Base-by-base conservation (phyloP, 23 red algal genomes). In the Cyanidium caldarium region DNA sequence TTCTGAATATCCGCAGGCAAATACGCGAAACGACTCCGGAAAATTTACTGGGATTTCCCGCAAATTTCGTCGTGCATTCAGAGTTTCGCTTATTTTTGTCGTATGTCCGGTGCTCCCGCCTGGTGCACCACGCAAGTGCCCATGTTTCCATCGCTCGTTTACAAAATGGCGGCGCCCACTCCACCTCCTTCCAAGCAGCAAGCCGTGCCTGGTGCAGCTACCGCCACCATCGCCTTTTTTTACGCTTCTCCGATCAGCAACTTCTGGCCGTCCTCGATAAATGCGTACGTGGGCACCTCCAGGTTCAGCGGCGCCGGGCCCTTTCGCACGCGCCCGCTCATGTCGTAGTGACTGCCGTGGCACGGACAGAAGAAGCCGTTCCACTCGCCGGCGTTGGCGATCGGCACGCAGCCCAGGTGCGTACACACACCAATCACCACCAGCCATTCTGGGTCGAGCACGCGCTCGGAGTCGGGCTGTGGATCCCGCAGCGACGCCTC, bases 331-430 rank as follows among this genome's bases (percentile, higher is more conserved):
- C 92, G 84, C 29, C 92, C 92, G 44, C 77, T 86, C 23, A 98
- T 34, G 45, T 98, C 92, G 66, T 98, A 98, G 46, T 98, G 92
- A 17, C 73, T 80, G 2, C 92, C 92, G 58, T 98, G 92, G 42
- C 92, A 98, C 45, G 92, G 92, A 56, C 92, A 98, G 57, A 98
- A 98, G 83, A 84, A 98, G 3, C 92, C 92, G 12, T 79, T 45
- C 68, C 87, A 98, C 68, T 98, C 92, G 51, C 92, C 92, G 26
- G 92, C 92, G 36, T 88, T 79, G 1, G 92, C 92, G 69, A 98
- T 89, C 43, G 92, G 92, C 16, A 98, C 86, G 44, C 92, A 98
- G 2, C 92, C 92, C 31, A 98, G 69, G 65, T 98, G 92, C 26
- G 92, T 98, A 72, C 92, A 98, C 39, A 98, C 86, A 21, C 92